Percentiles rank a stretch among this genome's conserved stretches.
Evolutionary conservation across 148 eudicot genomes (phyloP).

Genomic region (Mesembryanthemum crystallinum): DNA sequence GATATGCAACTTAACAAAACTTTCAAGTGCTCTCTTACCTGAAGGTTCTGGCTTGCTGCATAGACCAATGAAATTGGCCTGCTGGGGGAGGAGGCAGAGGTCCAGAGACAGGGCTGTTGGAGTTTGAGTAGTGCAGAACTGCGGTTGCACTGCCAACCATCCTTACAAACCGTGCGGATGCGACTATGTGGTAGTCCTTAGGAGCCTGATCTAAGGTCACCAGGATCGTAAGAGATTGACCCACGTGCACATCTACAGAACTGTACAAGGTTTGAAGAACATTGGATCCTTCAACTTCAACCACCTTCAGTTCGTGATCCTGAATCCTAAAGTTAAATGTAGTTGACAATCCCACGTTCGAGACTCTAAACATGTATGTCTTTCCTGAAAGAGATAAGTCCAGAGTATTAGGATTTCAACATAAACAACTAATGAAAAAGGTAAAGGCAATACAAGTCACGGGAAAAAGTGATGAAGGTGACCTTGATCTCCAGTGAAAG

Average conservation of each 20-base stretch:
- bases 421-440: not conserved
- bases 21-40: too few relatives aligned
- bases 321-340: conserved; percentile 88
- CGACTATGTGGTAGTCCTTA: conserved; percentile 82
- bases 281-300: conserved; percentile 95
- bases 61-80: conserved; percentile 59
- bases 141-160: conserved; percentile 46
- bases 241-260: conserved; percentile 83
- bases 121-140: conserved; percentile 69
- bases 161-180: conserved; percentile 70
- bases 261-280: conserved; percentile 62
- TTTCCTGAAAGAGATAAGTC: conserved; percentile 54
- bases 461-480: not conserved
- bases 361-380: conserved; percentile 84
- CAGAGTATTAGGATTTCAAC: not conserved
- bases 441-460: not conserved
- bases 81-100: conserved; percentile 72
- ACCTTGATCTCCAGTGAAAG: conserved; percentile 85
- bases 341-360: conserved; percentile 75
- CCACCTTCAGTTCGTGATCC: conserved; percentile 75
- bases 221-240: conserved; percentile 78
- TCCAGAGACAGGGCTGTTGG: conserved; percentile 61
- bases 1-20: too few relatives aligned
- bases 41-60: conserved; percentile 81
- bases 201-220: conserved; percentile 81